These are phyloP conservation scores for Psilocybe cubensis DNA, from an alignment of 768 basidiomycete genomes.

Conservation along the genomic window DNA sequence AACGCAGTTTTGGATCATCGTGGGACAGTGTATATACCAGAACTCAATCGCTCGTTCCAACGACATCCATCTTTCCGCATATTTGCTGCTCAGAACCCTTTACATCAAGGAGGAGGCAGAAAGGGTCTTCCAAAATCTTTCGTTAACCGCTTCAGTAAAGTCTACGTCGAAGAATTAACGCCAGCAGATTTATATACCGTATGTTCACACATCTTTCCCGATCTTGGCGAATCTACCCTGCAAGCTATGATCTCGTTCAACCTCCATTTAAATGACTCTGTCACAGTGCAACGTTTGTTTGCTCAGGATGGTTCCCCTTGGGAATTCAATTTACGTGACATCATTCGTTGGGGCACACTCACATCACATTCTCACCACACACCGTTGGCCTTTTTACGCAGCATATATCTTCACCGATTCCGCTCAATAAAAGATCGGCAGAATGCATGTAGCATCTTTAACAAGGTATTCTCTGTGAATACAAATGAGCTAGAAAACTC, in stretches of 20 bases:
- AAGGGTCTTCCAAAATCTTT: constrained; percentile 98
- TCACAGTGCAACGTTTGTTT: constrained; percentile 65
- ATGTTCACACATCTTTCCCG: constrained; percentile 74
- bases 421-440: constrained; percentile 69
- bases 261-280: constrained; percentile 65
- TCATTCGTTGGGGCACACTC: constrained; percentile 85
- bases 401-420: constrained; percentile 87
- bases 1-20: constrained; percentile 97
- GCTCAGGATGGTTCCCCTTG: constrained; percentile 86
- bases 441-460: constrained; percentile 55
- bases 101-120: constrained; percentile 94
- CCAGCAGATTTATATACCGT: constrained; percentile 77
- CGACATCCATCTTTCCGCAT: constrained; percentile 95
- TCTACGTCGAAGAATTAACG: constrained; percentile 87
- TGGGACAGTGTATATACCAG: constrained; percentile 93
- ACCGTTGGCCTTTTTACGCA: constrained; percentile 67
- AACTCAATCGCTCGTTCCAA: constrained; percentile 85
- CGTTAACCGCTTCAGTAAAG: constrained; percentile 98
- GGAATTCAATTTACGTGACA: constrained; percentile 98
- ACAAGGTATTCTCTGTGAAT: constrained; percentile 47
- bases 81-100: constrained; percentile 97
- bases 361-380: constrained; percentile 35
- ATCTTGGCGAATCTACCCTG: constrained; percentile 54
- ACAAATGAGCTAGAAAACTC: constrained; percentile 23
- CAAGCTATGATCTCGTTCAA: constrained; percentile 86